Base-by-base conservation (phyloP, 2,329 filamentous ascomycete genomes). In the Ambrosiella xylebori region DNA sequence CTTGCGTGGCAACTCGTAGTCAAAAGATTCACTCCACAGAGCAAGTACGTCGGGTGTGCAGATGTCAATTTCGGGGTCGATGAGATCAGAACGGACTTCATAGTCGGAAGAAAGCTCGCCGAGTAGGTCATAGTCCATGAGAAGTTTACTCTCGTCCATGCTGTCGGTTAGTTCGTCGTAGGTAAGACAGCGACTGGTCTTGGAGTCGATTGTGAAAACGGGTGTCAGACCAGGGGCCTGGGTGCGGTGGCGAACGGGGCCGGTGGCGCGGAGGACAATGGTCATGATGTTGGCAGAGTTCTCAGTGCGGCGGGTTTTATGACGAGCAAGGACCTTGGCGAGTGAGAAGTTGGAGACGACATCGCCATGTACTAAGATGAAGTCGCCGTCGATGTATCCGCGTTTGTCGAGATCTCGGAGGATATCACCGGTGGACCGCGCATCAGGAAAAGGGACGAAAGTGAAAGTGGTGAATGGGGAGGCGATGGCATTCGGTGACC, bases 221-320 rank as follows among this genome's bases (percentile, higher is more conserved):
- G 90, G 88, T 3, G 82, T 85, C 62, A 86, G 79, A 36, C 81
- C 82, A 59, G 85, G 81, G 1, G 81, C 77, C 69, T 91, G 91
- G 36, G 88, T 89, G 57, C 87, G 77, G 70, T 95, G 88, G 53
- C 75, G 75, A 51, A 75, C 75, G 6, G 77, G 72, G 51, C 87
- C 88, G 7, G 84, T 86, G 67, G 90, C 85, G 51, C 88, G 80
- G 60, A 97, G 73, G 11, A 98, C 80, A 77, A 96, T 86, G 2
- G 93, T 98, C 93, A 98, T 97, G 70, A 96, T 95, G 41, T 91
- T 89, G 68, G 95, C 91, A 65, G 93, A 91, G 72, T 94, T 88
- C 57, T 83, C 82, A 66, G 84, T 80, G 61, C 89, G 81, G 60
- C 93, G 84, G 58, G 84, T 84, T 61, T 87, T 82, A 69, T 98